Conservation (phyloP, 139 green algal species). For the Tetraselmis chui region DNA sequence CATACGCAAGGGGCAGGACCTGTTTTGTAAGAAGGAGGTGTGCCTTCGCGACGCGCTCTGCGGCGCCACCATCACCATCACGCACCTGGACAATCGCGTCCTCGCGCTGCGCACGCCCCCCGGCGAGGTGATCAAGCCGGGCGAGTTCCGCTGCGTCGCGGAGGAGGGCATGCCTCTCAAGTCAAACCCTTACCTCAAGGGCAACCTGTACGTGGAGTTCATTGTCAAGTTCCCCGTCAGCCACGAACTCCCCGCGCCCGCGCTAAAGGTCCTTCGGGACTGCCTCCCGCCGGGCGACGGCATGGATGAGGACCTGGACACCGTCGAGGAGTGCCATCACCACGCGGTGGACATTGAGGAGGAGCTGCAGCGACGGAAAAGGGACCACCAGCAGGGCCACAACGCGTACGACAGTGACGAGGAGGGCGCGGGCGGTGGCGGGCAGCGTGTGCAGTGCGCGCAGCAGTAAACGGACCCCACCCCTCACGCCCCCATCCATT, state of each 20-base stretch:
- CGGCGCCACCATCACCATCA: constrained; percentile 71
- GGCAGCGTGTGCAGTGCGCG: constrained; percentile 87
- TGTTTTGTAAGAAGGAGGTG: constrained; percentile 86
- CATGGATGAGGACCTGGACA: background rate
- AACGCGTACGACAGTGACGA: constrained; percentile 62
- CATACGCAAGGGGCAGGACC: constrained; percentile 73
- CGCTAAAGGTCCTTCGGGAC: background rate
- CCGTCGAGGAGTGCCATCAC: background rate
- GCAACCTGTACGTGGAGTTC: constrained; percentile 92
- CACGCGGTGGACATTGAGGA: constrained; percentile 75
- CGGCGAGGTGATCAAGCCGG: constrained; percentile 90
- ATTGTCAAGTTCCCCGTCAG: constrained; percentile 15
- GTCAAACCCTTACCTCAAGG: constrained; percentile 82
- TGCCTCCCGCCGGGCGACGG: background rate
- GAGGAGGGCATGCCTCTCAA: constrained; percentile 93
- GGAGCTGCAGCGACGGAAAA: constrained; percentile 60
- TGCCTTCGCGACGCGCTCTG: constrained; percentile 84
- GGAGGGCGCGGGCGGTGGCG: constrained; percentile 60
- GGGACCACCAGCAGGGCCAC: constrained; percentile 14
- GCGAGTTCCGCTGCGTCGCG: constrained; percentile 57
- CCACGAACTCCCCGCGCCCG: background rate
- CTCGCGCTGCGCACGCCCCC: constrained; percentile 49
- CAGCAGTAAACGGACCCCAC: constrained; percentile 68
- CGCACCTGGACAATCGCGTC: constrained; percentile 79
- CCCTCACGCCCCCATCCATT: too few relatives aligned